Evolutionary conservation across 805 yeast species (phyloP).

Genomic region (Citeromyces nyonsensis): DNA sequence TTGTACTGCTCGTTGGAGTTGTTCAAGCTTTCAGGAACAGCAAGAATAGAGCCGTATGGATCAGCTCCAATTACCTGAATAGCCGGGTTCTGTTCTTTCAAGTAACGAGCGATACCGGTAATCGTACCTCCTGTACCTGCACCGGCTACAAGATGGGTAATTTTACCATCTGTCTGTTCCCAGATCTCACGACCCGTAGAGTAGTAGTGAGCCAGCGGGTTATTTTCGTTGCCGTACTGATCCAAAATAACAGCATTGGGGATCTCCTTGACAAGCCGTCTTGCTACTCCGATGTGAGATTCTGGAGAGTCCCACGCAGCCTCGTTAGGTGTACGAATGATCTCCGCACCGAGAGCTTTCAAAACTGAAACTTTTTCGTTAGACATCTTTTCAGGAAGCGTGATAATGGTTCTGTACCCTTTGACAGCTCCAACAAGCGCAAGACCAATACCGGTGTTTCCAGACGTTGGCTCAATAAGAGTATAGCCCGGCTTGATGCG

Average conservation of each 20-base stretch:
- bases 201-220: constrained; percentile 72
- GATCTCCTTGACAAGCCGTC: constrained; percentile 63
- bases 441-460: constrained; percentile 84
- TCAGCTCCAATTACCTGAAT: constrained; percentile 66
- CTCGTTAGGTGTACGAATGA: constrained; percentile 81
- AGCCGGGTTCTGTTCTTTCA: constrained; percentile 54
- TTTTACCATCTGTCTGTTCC: constrained; percentile 59
- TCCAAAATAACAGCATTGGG: constrained; percentile 77
- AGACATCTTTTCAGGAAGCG: constrained; percentile 85
- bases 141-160: constrained; percentile 72
- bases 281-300: constrained; percentile 81
- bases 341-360: constrained; percentile 83
- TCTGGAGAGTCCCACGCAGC: constrained; percentile 92
- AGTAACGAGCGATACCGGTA: constrained; percentile 63
- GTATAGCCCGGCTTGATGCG: constrained; percentile 69
- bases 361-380: constrained; percentile 80
- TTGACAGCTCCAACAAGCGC: constrained; percentile 79
- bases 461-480: constrained; percentile 79
- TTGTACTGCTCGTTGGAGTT: constrained; percentile 41
- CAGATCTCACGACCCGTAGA: constrained; percentile 82
- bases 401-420: constrained; percentile 78
- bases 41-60: constrained; percentile 77
- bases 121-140: constrained; percentile 94
- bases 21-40: constrained; percentile 63
- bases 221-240: constrained; percentile 65